phyloP scores from a whole-genome alignment of 371 early-diverging fungal species.

The Sporodiniella umbellata region DNA sequence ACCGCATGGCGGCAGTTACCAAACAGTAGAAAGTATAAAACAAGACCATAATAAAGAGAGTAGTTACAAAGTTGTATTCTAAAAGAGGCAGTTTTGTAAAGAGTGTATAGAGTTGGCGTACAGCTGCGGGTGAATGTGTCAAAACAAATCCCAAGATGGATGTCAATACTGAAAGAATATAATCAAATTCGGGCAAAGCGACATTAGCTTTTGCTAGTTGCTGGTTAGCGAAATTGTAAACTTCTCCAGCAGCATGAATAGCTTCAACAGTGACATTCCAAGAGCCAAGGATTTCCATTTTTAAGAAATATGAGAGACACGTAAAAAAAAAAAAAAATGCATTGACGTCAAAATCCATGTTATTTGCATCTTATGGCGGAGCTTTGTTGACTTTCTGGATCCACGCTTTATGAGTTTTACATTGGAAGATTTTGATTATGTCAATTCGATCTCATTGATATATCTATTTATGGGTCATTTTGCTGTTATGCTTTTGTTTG shows the following conservation, averaged over 20 bases:
- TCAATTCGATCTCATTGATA: no score
- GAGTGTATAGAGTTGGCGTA: slow-evolving; percentile 6
- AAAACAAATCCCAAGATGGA: slow-evolving; percentile 6
- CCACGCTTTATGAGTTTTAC: no score
- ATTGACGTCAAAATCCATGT: no score
- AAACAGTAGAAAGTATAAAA: slow-evolving; percentile 8
- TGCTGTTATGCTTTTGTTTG: no score
- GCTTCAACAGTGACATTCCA: slow-evolving; percentile 14
- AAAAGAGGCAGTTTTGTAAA: slow-evolving; percentile 1
- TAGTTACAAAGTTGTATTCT: slow-evolving; percentile 7
- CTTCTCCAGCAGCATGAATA: slow-evolving; percentile 3
- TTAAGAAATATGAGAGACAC: no score
- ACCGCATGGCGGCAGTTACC: slow-evolving; percentile 16
- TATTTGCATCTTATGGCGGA: no score
- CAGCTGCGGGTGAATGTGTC: slow-evolving; percentile 7
- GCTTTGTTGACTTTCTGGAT: no score
- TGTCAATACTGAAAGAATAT: neutral
- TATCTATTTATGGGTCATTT: no score
- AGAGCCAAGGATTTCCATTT: neutral
- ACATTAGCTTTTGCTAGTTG: slow-evolving; percentile 19
- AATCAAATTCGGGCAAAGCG: slow-evolving; percentile 13
- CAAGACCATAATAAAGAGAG: slow-evolving; percentile 6
- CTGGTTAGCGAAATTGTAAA: slow-evolving; percentile 6
- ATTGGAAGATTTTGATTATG: no score
- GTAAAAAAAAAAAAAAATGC: no score